Evolutionary conservation across 495 filamentous ascomycete species (phyloP).

Genomic region (Podospora sp.): DNA sequence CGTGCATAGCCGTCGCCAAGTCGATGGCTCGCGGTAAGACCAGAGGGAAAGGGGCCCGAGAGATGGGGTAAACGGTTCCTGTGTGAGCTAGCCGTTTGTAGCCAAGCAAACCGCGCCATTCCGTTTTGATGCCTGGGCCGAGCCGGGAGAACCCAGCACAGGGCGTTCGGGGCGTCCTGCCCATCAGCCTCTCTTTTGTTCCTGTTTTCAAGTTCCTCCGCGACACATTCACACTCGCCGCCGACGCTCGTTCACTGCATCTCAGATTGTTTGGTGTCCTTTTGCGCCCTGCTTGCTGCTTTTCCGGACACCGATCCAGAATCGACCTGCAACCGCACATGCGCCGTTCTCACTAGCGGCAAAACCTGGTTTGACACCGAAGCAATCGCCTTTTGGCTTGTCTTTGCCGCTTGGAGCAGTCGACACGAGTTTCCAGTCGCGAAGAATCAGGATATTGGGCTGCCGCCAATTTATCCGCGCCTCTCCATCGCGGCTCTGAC

Average conservation of each 20-base stretch:
- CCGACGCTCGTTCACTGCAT: slow-evolving; percentile 10
- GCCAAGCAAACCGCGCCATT: not conserved
- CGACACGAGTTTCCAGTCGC: slow-evolving; percentile 26
- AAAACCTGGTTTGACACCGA: slow-evolving; percentile 34
- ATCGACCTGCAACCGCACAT: slow-evolving; percentile 16
- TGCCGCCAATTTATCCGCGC: slow-evolving; percentile 26
- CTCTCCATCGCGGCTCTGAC: slow-evolving; percentile 12
- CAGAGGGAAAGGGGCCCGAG: not conserved
- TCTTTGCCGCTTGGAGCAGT: slow-evolving; percentile 18
- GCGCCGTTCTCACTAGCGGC: slow-evolving; percentile 23
- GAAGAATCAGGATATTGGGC: slow-evolving; percentile 25
- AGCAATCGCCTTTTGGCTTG: slow-evolving; percentile 21
- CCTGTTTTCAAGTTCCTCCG: not conserved
- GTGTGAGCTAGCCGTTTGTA: not conserved
- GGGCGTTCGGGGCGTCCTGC: not conserved
- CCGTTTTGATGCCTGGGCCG: too few species aligned
- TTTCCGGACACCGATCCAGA: not conserved
- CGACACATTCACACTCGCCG: not conserved
- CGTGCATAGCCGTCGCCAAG: not conserved
- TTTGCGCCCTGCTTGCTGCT: not conserved
- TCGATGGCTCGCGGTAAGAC: not conserved
- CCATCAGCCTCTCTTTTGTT: slow-evolving; percentile 13
- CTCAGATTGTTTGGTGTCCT: not conserved
- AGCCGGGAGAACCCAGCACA: not conserved
- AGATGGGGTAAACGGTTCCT: not conserved